Percentiles rank a stretch among this genome's conserved stretches.
Conservation (phyloP, 805 yeast genomes). For the Yarrowia divulgata region DNA sequence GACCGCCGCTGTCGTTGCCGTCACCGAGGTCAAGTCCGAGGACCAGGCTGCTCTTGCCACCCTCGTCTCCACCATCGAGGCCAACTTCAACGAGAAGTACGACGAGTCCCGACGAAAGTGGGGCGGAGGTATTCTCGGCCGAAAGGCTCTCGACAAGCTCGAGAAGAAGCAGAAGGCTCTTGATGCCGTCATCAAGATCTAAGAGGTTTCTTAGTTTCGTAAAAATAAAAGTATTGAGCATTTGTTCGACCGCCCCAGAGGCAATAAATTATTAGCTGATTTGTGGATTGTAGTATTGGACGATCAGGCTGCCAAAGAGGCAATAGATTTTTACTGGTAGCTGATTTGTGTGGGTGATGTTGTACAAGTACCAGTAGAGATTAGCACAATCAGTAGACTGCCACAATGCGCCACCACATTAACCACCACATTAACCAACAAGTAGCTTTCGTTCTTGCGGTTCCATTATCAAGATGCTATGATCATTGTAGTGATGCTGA, state of each 20-base stretch:
- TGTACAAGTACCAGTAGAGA: no score
- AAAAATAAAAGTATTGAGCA: constrained; percentile 39
- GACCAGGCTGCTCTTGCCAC: constrained; percentile 95
- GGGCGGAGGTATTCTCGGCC: constrained; percentile 99
- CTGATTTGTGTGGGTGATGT: no score
- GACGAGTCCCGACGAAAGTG: constrained; percentile 97
- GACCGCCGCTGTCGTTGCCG: constrained; percentile 96
- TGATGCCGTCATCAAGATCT: constrained; percentile 52
- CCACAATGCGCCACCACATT: no score
- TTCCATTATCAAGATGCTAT: no score
- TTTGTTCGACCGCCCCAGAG: constrained; percentile 1
- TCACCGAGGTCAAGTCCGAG: constrained; percentile 92
- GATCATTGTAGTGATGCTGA: no score
- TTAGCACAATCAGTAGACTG: no score
- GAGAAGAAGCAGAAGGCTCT: constrained; percentile 74
- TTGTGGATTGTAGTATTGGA: no score
- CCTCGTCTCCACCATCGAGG: constrained; percentile 89
- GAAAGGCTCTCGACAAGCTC: constrained; percentile 85
- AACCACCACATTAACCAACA: no score
- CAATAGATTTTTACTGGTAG: no score
- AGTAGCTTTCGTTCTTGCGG: not conserved
- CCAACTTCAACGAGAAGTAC: constrained; percentile 92
- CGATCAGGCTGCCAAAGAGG: no score
- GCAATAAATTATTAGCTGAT: constrained; percentile 30
- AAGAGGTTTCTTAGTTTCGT: constrained; percentile 42